Evolutionary conservation across 352 stramenopile genomes (phyloP).

Genomic region (Pythium scleroteichum): DNA sequence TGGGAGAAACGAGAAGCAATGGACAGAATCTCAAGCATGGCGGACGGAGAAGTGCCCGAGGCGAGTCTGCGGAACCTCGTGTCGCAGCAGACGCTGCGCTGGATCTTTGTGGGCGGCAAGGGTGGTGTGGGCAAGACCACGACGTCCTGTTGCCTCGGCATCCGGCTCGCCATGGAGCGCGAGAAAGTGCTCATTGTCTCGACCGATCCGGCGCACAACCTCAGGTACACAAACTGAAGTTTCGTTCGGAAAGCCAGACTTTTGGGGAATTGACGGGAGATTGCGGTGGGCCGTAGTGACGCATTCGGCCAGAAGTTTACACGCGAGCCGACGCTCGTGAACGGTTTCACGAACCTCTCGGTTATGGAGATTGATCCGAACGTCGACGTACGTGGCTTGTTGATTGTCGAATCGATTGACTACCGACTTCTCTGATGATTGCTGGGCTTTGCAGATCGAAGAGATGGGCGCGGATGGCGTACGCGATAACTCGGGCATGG

Average conservation of each 20-base stretch:
- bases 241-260: too few species aligned
- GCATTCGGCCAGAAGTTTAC: constrained; percentile 99
- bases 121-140: constrained; percentile 96
- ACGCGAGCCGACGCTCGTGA: constrained; percentile 95
- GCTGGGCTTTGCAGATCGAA: constrained; percentile 49
- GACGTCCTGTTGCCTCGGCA: constrained; percentile 97
- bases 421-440: too few species aligned
- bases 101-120: constrained; percentile 97
- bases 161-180: constrained; percentile 89
- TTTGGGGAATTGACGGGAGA: too few species aligned
- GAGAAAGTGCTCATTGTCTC: constrained; percentile 98
- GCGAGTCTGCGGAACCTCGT: constrained; percentile 91
- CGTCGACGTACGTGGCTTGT: constrained; percentile 61
- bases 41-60: constrained; percentile 70
- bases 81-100: constrained; percentile 86
- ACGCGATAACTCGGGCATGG: constrained; percentile 88
- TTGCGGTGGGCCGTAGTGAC: too few species aligned
- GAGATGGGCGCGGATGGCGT: constrained; percentile 82
- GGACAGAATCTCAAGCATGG: constrained; percentile 7
- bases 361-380: constrained; percentile 99
- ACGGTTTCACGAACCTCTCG: constrained; percentile 97
- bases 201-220: constrained; percentile 99
- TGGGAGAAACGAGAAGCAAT: not conserved
- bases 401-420: too few species aligned
- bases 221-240: constrained; percentile 77